Evolutionary conservation across 1,139 yeast genomes (phyloP).

Genomic region (Nakaseomyces sp.): DNA sequence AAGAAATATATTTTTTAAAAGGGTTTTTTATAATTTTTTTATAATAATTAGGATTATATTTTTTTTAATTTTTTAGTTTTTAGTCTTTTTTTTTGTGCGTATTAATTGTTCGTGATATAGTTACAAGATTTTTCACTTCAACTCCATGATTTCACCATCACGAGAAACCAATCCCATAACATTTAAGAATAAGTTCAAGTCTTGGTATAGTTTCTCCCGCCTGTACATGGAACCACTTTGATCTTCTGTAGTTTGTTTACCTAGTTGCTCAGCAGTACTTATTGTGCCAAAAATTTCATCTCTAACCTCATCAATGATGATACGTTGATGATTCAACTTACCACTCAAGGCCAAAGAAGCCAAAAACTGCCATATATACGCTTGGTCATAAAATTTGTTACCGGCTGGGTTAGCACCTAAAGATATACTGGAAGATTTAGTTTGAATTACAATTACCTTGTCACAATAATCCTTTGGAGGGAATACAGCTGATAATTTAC

Average conservation of each 20-base stretch:
- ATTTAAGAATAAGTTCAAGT: constrained; percentile 84
- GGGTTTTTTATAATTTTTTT: constrained; percentile 1
- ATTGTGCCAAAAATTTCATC: constrained; percentile 89
- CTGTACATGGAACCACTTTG: constrained; percentile 43
- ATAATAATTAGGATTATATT: not conserved
- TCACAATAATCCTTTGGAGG: constrained; percentile 48
- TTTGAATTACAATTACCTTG: constrained; percentile 13
- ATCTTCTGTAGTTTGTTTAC: constrained; percentile 32
- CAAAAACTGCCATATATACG: constrained; percentile 94
- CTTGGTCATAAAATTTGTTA: constrained; percentile 48
- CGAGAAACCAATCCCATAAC: constrained; percentile 96
- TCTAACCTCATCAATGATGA: constrained; percentile 89
- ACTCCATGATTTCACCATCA: constrained; percentile 38
- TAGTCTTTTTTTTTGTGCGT: not conserved
- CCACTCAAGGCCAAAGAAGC: constrained; percentile 94
- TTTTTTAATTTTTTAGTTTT: not conserved
- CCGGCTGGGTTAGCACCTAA: constrained; percentile 7
- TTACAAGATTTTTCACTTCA: constrained; percentile 22
- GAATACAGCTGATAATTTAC: constrained; percentile 69
- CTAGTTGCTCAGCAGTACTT: constrained; percentile 65
- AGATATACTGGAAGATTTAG: constrained; percentile 6
- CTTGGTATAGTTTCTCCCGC: constrained; percentile 60
- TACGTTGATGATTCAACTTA: constrained; percentile 84
- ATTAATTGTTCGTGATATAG: constrained; percentile 3
- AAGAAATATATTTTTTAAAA: not conserved